Conservation (phyloP, 106 monocot genomes). For the Apostasia shenzhenica region DNA sequence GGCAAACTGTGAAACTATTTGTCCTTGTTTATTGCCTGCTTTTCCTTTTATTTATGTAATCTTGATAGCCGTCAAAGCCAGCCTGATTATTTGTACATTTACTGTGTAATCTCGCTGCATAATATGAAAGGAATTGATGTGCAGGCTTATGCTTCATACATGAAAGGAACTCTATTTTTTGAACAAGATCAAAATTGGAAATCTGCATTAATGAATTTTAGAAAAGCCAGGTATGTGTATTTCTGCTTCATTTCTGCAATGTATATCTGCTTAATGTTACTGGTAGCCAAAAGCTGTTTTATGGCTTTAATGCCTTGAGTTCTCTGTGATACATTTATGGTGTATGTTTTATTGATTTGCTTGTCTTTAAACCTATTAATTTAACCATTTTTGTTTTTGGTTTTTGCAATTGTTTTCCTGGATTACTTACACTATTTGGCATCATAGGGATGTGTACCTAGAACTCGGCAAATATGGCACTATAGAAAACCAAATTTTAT, state of each 20-base stretch:
- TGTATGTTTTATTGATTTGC: neutral
- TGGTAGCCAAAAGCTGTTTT: neutral
- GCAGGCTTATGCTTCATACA: slow-evolving; percentile 98
- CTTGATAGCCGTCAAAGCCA: neutral
- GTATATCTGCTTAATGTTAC: neutral
- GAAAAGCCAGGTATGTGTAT: slow-evolving; percentile 68
- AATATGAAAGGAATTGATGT: slow-evolving; percentile 4
- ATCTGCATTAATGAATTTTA: slow-evolving; percentile 78
- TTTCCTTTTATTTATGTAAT: no score
- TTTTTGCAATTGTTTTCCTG: neutral
- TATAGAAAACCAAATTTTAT: slow-evolving; percentile 91
- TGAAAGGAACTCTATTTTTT: slow-evolving; percentile 94
- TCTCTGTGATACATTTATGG: neutral
- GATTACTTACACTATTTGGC: neutral
- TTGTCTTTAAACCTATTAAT: neutral
- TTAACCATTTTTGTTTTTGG: neutral
- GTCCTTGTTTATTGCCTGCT: no score
- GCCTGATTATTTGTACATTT: neutral
- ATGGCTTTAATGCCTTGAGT: neutral
- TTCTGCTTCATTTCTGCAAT: neutral
- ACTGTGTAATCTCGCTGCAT: neutral
- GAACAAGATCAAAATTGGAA: slow-evolving; percentile 96
- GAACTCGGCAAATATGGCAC: slow-evolving; percentile 91
- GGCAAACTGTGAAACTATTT: no score
- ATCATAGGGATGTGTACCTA: slow-evolving; percentile 82